phyloP scores from a whole-genome alignment of 2,329 filamentous ascomycete species.

The Sarocladiaceae sp. region DNA sequence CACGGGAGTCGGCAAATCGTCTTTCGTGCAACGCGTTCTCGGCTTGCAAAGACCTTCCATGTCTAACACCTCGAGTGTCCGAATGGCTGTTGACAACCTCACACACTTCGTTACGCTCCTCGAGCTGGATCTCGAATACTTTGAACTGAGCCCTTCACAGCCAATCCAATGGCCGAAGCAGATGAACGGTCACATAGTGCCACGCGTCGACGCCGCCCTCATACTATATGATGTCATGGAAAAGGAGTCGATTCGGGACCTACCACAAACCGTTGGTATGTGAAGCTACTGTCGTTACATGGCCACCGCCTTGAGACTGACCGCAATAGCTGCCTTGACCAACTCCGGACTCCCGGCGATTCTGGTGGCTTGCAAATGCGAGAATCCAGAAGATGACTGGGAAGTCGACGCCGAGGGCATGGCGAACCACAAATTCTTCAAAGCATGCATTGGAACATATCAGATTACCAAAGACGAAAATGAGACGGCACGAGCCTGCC shows the following conservation, averaged over 20 bases:
- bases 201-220: slow-evolving; percentile 76
- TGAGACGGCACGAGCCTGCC: slow-evolving; percentile 69
- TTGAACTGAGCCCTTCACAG: slow-evolving; percentile 53
- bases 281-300: slow-evolving; percentile 18
- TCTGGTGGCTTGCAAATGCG: slow-evolving; percentile 87
- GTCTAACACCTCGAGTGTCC: slow-evolving; percentile 51
- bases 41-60: slow-evolving; percentile 49
- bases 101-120: slow-evolving; percentile 57
- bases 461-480: slow-evolving; percentile 67
- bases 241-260: slow-evolving; percentile 66
- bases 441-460: slow-evolving; percentile 67
- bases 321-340: slow-evolving; percentile 61
- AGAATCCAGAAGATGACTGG: slow-evolving; percentile 65
- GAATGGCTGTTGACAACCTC: slow-evolving; percentile 54
- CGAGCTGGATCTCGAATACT: slow-evolving; percentile 62
- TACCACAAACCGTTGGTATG: slow-evolving; percentile 78
- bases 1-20: slow-evolving; percentile 63
- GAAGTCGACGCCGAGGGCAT: slow-evolving; percentile 67
- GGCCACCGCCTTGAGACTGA: background rate
- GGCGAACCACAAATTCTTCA: slow-evolving; percentile 57
- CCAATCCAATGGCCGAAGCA: slow-evolving; percentile 65
- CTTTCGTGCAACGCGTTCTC: slow-evolving; percentile 61
- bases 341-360: slow-evolving; percentile 71
- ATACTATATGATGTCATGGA: slow-evolving; percentile 86
- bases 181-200: slow-evolving; percentile 65